These are phyloP conservation scores for Lolium perenne DNA, from an alignment of 176 grass and related monocot genomes.

Conservation along the genomic window DNA sequence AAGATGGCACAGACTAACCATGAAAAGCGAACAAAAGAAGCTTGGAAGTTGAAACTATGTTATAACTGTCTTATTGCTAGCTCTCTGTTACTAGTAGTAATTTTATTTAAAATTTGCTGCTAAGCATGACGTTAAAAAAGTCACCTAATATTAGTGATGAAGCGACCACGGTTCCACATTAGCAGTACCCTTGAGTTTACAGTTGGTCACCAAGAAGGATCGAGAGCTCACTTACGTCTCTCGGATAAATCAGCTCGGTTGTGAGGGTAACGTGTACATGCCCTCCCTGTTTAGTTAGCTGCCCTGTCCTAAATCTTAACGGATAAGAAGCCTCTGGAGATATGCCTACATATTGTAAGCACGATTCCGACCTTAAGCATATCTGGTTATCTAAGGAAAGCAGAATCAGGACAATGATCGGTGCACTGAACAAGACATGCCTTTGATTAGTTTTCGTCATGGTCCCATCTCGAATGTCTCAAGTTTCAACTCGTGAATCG, in stretches of 20 bases:
- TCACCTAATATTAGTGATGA: conserved; percentile 16
- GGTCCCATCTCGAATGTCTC: neutral
- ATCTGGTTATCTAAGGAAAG: neutral
- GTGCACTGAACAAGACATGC: neutral
- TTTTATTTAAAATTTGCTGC: neutral
- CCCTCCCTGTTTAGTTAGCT: neutral
- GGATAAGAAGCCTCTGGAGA: neutral
- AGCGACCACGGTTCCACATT: neutral
- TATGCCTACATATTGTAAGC: neutral
- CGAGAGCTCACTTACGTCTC: neutral
- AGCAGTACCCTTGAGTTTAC: neutral
- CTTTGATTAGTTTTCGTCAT: neutral
- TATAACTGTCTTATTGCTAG: neutral
- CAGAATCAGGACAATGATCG: neutral
- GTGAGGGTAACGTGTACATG: neutral
- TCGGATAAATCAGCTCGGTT: neutral
- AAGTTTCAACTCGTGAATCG: neutral
- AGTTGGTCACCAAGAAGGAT: conserved; percentile 40
- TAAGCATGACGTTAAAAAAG: neutral
- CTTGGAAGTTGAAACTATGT: neutral
- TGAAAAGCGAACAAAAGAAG: neutral
- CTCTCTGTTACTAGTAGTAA: neutral
- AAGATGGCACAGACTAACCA: too few species aligned
- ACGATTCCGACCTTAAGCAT: neutral
- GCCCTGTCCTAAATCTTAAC: neutral